Evolutionary conservation across 2,329 filamentous ascomycete genomes (phyloP).

Genomic region (Fusarium coffeatum): DNA sequence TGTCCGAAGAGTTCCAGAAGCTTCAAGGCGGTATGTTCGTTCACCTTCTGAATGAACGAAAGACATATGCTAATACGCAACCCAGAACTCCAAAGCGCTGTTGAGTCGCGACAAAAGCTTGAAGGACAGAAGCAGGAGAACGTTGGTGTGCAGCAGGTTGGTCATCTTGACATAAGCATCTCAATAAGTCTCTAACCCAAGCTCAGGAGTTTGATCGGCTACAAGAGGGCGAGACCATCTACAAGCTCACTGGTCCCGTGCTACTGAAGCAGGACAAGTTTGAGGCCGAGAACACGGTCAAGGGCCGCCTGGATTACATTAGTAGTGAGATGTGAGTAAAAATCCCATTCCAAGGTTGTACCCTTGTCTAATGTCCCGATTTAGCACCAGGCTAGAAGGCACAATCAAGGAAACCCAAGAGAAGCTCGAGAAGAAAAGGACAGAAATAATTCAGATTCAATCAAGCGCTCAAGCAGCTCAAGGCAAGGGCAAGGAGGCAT

Average conservation of each 20-base stretch:
- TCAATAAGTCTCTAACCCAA: constrained; percentile 27
- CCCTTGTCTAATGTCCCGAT: background rate
- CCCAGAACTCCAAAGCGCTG: constrained; percentile 80
- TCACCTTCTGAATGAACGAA: background rate
- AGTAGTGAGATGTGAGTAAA: constrained; percentile 85
- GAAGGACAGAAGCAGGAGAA: constrained; percentile 97
- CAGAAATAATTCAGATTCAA: constrained; percentile 69
- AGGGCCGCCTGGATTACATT: constrained; percentile 91
- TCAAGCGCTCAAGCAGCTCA: constrained; percentile 59
- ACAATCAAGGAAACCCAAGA: constrained; percentile 67
- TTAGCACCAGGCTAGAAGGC: constrained; percentile 57
- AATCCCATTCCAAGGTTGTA: background rate
- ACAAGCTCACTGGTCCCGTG: constrained; percentile 94
- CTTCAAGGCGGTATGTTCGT: constrained; percentile 78
- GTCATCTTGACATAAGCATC: constrained; percentile 11
- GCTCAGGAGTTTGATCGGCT: constrained; percentile 82
- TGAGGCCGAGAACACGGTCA: constrained; percentile 91
- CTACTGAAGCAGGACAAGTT: constrained; percentile 93
- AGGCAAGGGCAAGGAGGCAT: constrained; percentile 48
- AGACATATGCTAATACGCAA: constrained; percentile 5
- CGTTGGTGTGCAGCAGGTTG: constrained; percentile 82
- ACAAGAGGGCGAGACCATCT: constrained; percentile 86
- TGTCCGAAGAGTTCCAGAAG: constrained; percentile 89
- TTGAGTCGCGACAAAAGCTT: constrained; percentile 87
- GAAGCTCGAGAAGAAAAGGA: constrained; percentile 69